Percentiles rank a stretch among this genome's conserved stretches.
These are phyloP conservation scores for Jatropha curcas DNA, from an alignment of 345 rosid species.

Conservation along the genomic window DNA sequence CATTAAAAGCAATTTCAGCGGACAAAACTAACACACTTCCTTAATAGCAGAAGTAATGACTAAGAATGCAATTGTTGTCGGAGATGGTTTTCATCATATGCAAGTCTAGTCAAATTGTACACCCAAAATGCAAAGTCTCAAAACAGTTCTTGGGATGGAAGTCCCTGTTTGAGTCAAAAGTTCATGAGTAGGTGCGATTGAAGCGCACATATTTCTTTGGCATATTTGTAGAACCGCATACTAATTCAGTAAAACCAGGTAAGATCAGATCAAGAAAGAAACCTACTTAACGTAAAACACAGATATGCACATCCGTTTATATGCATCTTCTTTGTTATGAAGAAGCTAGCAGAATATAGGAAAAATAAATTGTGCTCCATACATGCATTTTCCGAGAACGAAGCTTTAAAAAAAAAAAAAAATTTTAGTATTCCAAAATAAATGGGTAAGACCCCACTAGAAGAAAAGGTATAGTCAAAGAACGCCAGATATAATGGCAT, in stretches of 20 bases:
- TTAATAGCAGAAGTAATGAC: background rate
- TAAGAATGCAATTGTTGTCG: background rate
- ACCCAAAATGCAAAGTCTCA: background rate
- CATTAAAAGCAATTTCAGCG: slow-evolving; percentile 21
- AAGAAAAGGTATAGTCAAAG: background rate
- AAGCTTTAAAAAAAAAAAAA: background rate
- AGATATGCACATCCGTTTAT: background rate
- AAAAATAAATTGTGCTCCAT: background rate
- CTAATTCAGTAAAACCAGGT: background rate
- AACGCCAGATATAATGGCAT: background rate
- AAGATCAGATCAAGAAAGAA: background rate
- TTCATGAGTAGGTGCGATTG: background rate
- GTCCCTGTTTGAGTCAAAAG: background rate
- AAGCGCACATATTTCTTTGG: background rate
- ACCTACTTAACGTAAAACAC: too few species aligned
- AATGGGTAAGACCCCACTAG: background rate
- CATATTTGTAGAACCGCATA: background rate
- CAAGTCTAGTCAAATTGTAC: background rate
- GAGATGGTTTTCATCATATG: slow-evolving; percentile 8
- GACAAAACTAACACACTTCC: slow-evolving; percentile 2
- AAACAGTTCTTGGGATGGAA: background rate
- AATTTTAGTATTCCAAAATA: background rate
- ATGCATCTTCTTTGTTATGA: background rate
- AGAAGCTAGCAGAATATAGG: background rate
- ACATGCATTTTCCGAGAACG: background rate